phyloP scores from a whole-genome alignment of 441 rosid species.

The Populus hybrid region DNA sequence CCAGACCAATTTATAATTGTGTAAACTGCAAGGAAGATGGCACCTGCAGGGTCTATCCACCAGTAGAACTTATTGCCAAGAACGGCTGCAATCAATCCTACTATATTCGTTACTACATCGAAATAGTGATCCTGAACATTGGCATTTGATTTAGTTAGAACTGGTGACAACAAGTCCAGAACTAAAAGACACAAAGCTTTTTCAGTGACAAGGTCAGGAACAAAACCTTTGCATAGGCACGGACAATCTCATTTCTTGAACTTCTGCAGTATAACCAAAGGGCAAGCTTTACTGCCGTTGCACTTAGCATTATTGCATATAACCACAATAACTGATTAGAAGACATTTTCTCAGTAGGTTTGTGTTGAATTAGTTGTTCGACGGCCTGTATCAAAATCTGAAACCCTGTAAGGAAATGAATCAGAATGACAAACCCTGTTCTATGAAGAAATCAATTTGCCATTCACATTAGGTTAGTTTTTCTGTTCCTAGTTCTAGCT shows the following conservation, averaged over 20 bases:
- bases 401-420: conserved; percentile 48
- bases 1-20: conserved; percentile 79
- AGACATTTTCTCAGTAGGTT: conserved; percentile 46
- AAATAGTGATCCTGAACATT: conserved; percentile 72
- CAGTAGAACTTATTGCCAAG: conserved; percentile 64
- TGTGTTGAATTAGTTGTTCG: conserved; percentile 47
- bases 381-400: conserved; percentile 69
- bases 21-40: conserved; percentile 68
- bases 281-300: conserved; percentile 62
- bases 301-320: conserved; percentile 68
- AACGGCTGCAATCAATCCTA: conserved; percentile 74
- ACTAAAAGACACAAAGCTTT: not conserved
- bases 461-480: not conserved
- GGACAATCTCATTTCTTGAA: conserved; percentile 73
- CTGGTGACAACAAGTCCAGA: not conserved
- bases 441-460: not conserved
- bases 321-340: conserved; percentile 54
- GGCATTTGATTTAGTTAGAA: conserved; percentile 1
- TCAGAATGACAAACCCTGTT: not conserved
- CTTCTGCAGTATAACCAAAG: conserved; percentile 83
- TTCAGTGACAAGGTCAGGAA: not conserved
- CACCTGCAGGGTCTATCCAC: conserved; percentile 92
- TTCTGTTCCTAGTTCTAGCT: too few relatives aligned
- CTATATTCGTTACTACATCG: conserved; percentile 75
- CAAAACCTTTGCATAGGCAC: conserved; percentile 82